Evolutionary conservation across 1,139 yeast genomes (phyloP), one percentile per base, ranked within the genome.

Genomic region (Candida labiduridarum): DNA sequence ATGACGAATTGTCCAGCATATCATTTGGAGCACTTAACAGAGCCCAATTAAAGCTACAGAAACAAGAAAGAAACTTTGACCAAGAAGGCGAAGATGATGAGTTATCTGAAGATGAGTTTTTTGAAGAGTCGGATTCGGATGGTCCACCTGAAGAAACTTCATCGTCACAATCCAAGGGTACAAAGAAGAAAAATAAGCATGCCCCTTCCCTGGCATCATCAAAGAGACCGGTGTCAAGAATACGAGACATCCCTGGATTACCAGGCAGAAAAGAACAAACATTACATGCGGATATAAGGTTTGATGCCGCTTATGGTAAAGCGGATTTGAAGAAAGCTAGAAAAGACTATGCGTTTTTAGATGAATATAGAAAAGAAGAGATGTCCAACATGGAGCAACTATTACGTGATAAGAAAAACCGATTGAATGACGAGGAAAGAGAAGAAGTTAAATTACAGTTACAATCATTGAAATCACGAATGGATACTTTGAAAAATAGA

Each of bases 241-340:
- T 90, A 40, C 76, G 97, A 57, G 83, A 84, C 33, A 84, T 90
- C 16, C 94, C 92, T 0, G 96, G 96, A 0, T 67, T 89, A 42
- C 79, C 76, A 22, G 66, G 76, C 16, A 72, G 72, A 56, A 71
- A 72, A 44, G 61, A 68, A 15, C 65, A 74, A 41, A 65, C 74
- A 31, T 65, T 84, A 36, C 83, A 87, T 62, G 78, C 83, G 48
- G 99, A 94, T 71, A 84, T 95, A 33, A 78, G 99, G 58, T 94
- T 94, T 65, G 97, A 92, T 67, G 81, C 95, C 0, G 91, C 96
- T 0, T 83, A 84, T 56, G 98, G 98, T 51, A 87, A 84, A 59
- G 89, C 96, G 0, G 94, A 91, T 62, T 69, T 82, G 51, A 71
- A 74, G 33, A 76, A 77, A 52, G 80, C 86, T 33, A 76, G 97